Evolutionary conservation across 768 basidiomycete genomes (phyloP).

Genomic region (Boletus subparvulus): DNA sequence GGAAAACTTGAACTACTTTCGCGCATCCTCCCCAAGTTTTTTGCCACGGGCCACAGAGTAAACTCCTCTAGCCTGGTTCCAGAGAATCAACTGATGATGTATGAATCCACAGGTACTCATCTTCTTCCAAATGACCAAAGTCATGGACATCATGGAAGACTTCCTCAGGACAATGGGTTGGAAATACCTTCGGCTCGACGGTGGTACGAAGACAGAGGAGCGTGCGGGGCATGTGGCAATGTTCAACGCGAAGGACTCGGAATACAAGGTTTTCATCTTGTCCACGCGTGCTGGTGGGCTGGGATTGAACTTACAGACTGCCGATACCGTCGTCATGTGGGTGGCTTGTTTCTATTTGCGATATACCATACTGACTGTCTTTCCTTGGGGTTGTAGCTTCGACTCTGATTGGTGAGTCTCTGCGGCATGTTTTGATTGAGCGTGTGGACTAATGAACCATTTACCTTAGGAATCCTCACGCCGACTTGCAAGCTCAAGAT

Average conservation of each 20-base stretch:
- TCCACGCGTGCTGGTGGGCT: conserved; percentile 93
- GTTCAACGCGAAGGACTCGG: conserved; percentile 89
- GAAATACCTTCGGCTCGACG: conserved; percentile 91
- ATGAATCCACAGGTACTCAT: conserved; percentile 73
- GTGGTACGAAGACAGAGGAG: conserved; percentile 94
- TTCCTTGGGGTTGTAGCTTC: conserved; percentile 46
- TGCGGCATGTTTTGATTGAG: background rate
- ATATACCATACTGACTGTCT: conserved; percentile 7
- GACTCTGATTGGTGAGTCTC: conserved; percentile 66
- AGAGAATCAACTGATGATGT: background rate
- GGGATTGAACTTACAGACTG: conserved; percentile 92
- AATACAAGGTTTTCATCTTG: conserved; percentile 88
- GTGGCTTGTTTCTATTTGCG: conserved; percentile 28
- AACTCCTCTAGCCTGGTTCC: conserved; percentile 12
- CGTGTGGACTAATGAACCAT: background rate
- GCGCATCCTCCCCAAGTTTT: conserved; percentile 93
- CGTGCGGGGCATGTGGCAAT: conserved; percentile 81
- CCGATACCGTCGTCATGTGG: conserved; percentile 94
- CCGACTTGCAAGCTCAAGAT: conserved; percentile 99
- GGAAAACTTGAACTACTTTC: conserved; percentile 94
- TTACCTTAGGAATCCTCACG: conserved; percentile 86
- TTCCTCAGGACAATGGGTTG: conserved; percentile 85
- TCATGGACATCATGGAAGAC: conserved; percentile 98
- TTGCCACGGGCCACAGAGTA: conserved; percentile 87
- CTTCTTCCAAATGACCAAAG: conserved; percentile 99